Base-by-base conservation (phyloP, 2,329 filamentous ascomycete genomes). In the Rutstroemia sp. region DNA sequence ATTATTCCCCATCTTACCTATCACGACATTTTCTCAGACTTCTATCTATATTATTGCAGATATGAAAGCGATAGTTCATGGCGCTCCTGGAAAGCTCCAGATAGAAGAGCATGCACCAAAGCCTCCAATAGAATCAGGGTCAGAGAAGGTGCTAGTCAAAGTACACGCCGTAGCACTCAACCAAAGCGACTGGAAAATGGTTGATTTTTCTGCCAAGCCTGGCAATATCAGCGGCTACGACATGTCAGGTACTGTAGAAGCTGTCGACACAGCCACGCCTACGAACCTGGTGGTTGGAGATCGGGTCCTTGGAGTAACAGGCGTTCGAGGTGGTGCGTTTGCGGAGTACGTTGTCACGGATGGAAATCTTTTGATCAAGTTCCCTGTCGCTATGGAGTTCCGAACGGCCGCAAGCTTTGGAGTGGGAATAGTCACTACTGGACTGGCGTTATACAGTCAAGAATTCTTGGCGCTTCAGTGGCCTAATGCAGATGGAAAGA, bases 121-220 rank as follows among this genome's bases (percentile, higher is more conserved):
- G 12, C 50, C 50, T n/a, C 45, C 39, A 45, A 6, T 45, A 30
- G 38, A 21, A 9, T n/a, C 50, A 23, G 50, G 50, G 21, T 51
- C 50, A 10, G 10, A 25, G 8, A 51, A 44, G 16, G 50, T 30
- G 4, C 17, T 51, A 37, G 50, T 57, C 9, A 54, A 44, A 21
- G 19, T 27, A 7, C 17, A 27, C 6, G 42, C 50, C 30, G 51
- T 57, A 6, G 56, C 51, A 5, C 25, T 57, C 9, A 57, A 57
- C 39, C 56, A 54, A 12, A 46, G 37, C 38, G 56, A 57, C 30
- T 41, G 37, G 30, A 57, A 57, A 34, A 57, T 57, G 51, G 37
- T 50, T 12, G 51, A 49, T 30, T 44, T 55, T 12, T 44, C 38
- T 8, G 44, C 56, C 38, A 27, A 46, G 23, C 51, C 46, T 42